Evolutionary conservation across 23 red algal genomes (phyloP).

Genomic region (Gracilaria gracilis): DNA sequence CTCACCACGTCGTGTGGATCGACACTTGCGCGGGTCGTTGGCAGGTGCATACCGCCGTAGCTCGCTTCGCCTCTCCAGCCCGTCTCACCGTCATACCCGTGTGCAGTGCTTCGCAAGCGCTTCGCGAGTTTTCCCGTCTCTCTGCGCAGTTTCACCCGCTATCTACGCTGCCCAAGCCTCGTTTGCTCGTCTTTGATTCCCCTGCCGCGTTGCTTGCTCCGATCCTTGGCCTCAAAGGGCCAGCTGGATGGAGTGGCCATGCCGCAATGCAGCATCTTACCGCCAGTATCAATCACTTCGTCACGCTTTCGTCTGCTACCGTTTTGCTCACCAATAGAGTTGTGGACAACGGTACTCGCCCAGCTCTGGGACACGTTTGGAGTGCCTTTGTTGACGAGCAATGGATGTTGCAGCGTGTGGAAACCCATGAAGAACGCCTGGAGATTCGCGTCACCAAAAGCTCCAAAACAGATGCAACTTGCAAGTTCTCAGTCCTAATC

Average conservation of each 20-base stretch:
- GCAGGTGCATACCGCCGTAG: background rate
- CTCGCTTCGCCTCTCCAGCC: background rate
- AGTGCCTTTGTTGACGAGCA: conserved; percentile 55
- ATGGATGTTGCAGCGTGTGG: conserved; percentile 4
- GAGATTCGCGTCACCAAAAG: background rate
- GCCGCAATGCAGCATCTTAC: conserved; percentile 31
- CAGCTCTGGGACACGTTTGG: conserved; percentile 63
- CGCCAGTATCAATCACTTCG: conserved; percentile 3
- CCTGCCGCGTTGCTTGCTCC: conserved; percentile 41
- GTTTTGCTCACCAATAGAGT: conserved; percentile 68
- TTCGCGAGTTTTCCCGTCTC: background rate
- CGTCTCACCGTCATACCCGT: background rate
- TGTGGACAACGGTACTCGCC: conserved; percentile 14
- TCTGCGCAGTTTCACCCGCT: background rate
- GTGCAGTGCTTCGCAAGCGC: background rate
- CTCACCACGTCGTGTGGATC: background rate
- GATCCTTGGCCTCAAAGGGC: conserved; percentile 26
- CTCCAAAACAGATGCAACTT: conserved; percentile 12
- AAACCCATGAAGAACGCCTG: background rate
- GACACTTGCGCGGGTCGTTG: background rate
- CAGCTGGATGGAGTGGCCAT: conserved; percentile 42
- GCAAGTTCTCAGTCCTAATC: conserved; percentile 25
- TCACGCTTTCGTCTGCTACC: conserved; percentile 14
- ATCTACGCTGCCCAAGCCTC: background rate
- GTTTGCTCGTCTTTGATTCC: conserved; percentile 55